Conservation (phyloP, 495 filamentous ascomycete genomes). For the Cercophora newfieldiana region DNA sequence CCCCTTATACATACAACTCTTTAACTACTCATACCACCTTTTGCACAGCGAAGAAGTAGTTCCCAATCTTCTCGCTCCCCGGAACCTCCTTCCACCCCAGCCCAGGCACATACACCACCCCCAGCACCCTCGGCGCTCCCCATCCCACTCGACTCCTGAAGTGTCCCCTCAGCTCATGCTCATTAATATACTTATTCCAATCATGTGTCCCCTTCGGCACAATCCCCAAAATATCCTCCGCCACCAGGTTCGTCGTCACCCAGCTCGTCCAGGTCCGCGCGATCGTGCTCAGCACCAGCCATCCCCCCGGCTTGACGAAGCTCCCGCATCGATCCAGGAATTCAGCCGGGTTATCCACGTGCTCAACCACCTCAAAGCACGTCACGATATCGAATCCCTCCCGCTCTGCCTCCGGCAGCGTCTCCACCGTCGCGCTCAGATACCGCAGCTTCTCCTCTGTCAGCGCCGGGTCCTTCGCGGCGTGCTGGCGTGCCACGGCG, state of each 20-base stretch:
- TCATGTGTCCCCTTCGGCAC: conserved; percentile 94
- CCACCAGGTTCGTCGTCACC: conserved; percentile 87
- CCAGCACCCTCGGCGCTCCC: conserved; percentile 62
- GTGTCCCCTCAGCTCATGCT: conserved; percentile 69
- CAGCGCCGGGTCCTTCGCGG: conserved; percentile 63
- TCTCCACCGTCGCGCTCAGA: conserved; percentile 68
- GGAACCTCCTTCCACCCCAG: conserved; percentile 84
- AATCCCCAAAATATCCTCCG: conserved; percentile 83
- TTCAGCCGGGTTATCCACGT: conserved; percentile 68
- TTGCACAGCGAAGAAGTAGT: conserved; percentile 93
- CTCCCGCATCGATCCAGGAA: conserved; percentile 69
- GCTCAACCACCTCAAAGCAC: conserved; percentile 92
- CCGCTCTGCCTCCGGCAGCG: conserved; percentile 44
- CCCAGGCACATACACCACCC: conserved; percentile 87
- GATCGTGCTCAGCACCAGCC: conserved; percentile 89
- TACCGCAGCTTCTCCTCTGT: conserved; percentile 65
- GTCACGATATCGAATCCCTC: conserved; percentile 71
- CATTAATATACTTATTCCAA: conserved; percentile 93
- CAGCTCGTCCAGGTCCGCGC: conserved; percentile 83
- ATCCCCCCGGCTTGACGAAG: conserved; percentile 86
- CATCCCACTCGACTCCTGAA: conserved; percentile 53
- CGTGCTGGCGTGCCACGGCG: conserved; percentile 73
- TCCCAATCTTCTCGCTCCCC: conserved; percentile 84
- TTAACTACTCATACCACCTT: conserved; percentile 38
- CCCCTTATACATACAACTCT: not conserved